These are phyloP conservation scores for Lachancea mirantina DNA, from an alignment of 805 yeast species.

Conservation along the genomic window DNA sequence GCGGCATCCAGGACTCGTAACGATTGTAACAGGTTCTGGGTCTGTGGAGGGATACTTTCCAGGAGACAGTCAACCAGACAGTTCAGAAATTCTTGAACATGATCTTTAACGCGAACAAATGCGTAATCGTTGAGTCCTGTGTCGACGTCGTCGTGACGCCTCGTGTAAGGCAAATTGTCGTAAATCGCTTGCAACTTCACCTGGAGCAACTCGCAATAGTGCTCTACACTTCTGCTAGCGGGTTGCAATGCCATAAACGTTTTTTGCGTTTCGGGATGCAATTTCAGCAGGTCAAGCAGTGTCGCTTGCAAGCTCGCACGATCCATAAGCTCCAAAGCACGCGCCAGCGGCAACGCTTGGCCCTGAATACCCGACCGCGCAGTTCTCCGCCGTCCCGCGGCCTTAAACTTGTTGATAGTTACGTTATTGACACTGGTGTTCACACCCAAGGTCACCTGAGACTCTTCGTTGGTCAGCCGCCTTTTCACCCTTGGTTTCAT, in stretches of 20 bases:
- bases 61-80: constrained; percentile 29
- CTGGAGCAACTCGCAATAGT: constrained; percentile 17
- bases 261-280: constrained; percentile 24
- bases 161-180: constrained; percentile 26
- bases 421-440: constrained; percentile 3
- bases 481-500: constrained; percentile 13
- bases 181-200: constrained; percentile 20
- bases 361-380: constrained; percentile 18
- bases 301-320: constrained; percentile 23
- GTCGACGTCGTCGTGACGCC: constrained; percentile 11
- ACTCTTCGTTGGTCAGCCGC: constrained; percentile 9
- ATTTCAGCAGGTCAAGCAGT: constrained; percentile 18
- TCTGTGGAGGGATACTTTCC: constrained; percentile 28
- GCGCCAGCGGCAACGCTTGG: constrained; percentile 26
- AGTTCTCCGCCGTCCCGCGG: constrained; percentile 5
- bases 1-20: constrained; percentile 25
- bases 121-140: constrained; percentile 28
- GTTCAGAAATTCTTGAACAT: constrained; percentile 28
- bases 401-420: constrained; percentile 4
- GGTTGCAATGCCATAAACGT: constrained; percentile 11
- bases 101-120: constrained; percentile 30
- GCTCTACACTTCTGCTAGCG: constrained; percentile 19
- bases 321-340: constrained; percentile 30
- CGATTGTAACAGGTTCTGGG: constrained; percentile 22
- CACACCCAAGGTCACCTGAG: too few species aligned